A percentile compares a stretch with the other conserved stretches of the same genome.
Conservation (phyloP, 164 flowering plant species). For the Annona squamosa region DNA sequence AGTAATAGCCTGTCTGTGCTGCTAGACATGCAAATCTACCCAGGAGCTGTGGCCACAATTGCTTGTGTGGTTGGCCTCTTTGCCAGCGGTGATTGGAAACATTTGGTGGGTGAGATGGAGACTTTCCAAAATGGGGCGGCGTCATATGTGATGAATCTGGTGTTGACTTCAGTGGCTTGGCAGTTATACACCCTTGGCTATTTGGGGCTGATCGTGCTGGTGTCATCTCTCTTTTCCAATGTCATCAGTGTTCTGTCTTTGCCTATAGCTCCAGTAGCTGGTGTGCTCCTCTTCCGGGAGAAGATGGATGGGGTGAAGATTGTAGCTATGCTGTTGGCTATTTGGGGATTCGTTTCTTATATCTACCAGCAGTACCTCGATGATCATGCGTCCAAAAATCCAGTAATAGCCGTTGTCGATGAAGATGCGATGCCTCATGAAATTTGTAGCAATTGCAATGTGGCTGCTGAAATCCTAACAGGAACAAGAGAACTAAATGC, state of each 20-base stretch:
- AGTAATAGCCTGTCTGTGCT: slow-evolving; percentile 13
- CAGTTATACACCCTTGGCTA: slow-evolving; percentile 21
- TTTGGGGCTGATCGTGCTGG: slow-evolving; percentile 22
- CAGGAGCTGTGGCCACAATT: slow-evolving; percentile 18
- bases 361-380: slow-evolving; percentile 27
- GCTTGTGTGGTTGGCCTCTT: slow-evolving; percentile 24
- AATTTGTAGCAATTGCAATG: no score
- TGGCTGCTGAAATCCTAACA: no score
- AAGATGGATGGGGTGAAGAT: slow-evolving; percentile 33
- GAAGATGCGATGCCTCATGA: not conserved
- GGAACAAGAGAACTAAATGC: no score
- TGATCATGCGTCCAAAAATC: slow-evolving; percentile 2
- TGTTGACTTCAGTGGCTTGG: slow-evolving; percentile 24
- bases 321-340: slow-evolving; percentile 24
- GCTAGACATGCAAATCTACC: slow-evolving; percentile 21
- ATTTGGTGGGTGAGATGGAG: slow-evolving; percentile 17
- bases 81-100: slow-evolving; percentile 30
- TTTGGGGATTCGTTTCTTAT: slow-evolving; percentile 29
- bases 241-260: slow-evolving; percentile 23
- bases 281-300: slow-evolving; percentile 24
- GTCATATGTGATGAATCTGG: slow-evolving; percentile 25
- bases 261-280: slow-evolving; percentile 23
- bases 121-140: slow-evolving; percentile 15
- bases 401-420: not conserved
- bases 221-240: slow-evolving; percentile 29